Base-by-base conservation (phyloP, 345 rosid species). In the Eucalyptus viminalis region DNA sequence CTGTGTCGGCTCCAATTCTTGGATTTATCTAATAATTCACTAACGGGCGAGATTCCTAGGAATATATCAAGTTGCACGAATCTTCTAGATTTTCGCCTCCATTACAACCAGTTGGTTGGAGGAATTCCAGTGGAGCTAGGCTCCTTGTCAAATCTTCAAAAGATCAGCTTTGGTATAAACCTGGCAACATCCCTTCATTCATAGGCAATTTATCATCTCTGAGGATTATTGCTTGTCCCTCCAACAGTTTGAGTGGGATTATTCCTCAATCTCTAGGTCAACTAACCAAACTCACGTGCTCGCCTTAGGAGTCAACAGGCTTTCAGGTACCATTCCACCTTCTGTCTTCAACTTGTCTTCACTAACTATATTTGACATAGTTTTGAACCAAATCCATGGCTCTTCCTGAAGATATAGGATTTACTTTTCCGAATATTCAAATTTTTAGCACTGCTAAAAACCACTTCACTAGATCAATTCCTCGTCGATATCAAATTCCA, bases 311-410 rank as follows among this genome's bases (percentile, higher is more conserved):
- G 2, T 6, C 15, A 90, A 92, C 45, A 17, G 5, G 58, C 40
- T 92, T 31, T 91, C 88, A 0, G 89, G 91, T 76, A 37, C 62
- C 9, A 89, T 93, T 51, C 93, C 94, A 12, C 58, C 5, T 53
- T 89, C 89, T 0, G 16, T 93, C 3, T 92, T 76, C 91, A 94
- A 93, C 81, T 87, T 91, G 15, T 90, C 93, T 24, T 89, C 89
- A 1, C 1, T 91, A 14, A 9, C 27, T 11, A 3, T 0, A 3
- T 17, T 93, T 2, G 37, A 81, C 3, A 1, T 91, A 2, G 2
- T 14, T 3, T 0, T 1, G 0, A 94, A 92, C 86, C 15, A 49
- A 3, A 51, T 92, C 44, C 49, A 12, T 4, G 94, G 93, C 11
- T 40, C 88, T 94, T 24, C 91, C 92, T 22, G 5, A 86, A 14